A percentile compares a stretch with the other conserved stretches of the same genome.
Conservation (phyloP, 208 protist species). For the Leishmania turanica region DNA sequence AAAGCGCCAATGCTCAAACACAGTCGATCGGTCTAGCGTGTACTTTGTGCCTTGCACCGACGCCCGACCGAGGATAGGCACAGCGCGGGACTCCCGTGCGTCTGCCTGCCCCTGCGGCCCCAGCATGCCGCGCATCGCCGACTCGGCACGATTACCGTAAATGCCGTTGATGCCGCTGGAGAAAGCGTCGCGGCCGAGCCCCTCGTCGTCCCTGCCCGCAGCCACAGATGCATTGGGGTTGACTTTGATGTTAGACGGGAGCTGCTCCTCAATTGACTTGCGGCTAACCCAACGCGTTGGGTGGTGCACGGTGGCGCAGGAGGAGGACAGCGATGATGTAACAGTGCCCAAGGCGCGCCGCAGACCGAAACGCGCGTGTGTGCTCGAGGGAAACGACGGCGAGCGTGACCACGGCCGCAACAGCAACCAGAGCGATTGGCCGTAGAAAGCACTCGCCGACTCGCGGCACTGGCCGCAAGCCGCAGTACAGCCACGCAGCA, state of each 20-base stretch:
- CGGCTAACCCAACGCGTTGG: conserved; percentile 18
- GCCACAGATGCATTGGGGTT: conserved; percentile 29
- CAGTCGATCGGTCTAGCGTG: conserved; percentile 80
- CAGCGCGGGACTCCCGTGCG: conserved; percentile 73
- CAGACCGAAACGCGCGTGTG: background rate
- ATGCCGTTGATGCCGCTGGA: conserved; percentile 77
- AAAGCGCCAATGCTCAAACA: conserved; percentile 86
- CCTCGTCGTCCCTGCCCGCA: conserved; percentile 24
- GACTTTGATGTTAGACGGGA: conserved; percentile 45
- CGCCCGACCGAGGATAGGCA: conserved; percentile 81
- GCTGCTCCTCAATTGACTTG: conserved; percentile 37
- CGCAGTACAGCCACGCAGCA: background rate
- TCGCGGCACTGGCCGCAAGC: background rate
- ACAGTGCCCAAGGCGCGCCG: background rate
- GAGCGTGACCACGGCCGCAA: background rate
- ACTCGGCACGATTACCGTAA: conserved; percentile 78
- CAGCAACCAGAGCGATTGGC: background rate
- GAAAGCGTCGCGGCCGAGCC: conserved; percentile 30
- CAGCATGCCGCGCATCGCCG: conserved; percentile 83
- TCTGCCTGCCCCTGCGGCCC: conserved; percentile 79
- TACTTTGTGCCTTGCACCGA: conserved; percentile 75
- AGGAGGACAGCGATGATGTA: background rate
- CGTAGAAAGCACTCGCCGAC: background rate
- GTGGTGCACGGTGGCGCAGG: background rate
- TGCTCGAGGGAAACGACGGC: background rate